These are phyloP conservation scores for Chlorella variabilis DNA, from an alignment of 163 green algal genomes.

Conservation along the genomic window DNA sequence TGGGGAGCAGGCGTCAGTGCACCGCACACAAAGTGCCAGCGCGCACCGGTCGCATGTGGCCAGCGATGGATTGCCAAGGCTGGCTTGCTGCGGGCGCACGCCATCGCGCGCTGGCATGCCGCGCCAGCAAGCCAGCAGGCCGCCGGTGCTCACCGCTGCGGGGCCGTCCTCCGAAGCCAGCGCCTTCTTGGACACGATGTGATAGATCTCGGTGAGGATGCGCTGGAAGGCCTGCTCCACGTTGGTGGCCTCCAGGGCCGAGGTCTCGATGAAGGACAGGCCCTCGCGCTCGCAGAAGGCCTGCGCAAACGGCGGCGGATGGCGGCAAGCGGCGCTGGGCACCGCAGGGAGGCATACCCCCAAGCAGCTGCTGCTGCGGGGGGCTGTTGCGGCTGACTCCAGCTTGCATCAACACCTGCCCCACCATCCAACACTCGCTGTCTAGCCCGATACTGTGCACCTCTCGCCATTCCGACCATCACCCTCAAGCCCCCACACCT, in stretches of 20 bases:
- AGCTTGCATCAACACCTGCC: background rate
- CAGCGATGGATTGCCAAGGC: too few species aligned
- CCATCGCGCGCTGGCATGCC: too few species aligned
- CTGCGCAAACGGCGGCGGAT: slow-evolving; percentile 4
- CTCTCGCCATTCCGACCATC: background rate
- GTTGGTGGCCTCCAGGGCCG: slow-evolving; percentile 96
- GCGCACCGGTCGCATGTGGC: too few species aligned
- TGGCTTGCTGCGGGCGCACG: background rate
- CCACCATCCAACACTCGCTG: too few species aligned
- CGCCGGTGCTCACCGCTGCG: slow-evolving; percentile 22
- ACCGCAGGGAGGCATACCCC: too few species aligned
- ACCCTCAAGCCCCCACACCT: background rate
- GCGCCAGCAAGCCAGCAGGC: too few species aligned
- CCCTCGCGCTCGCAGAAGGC: slow-evolving; percentile 87
- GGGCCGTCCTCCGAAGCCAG: slow-evolving; percentile 53
- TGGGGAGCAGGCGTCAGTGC: too few species aligned
- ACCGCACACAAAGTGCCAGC: too few species aligned
- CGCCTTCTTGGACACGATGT: slow-evolving; percentile 97
- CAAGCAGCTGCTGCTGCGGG: too few species aligned
- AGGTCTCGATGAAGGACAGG: slow-evolving; percentile 98
- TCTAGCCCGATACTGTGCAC: too few species aligned
- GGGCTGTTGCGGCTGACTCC: too few species aligned
- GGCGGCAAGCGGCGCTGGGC: background rate
- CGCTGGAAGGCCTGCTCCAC: slow-evolving; percentile 95
- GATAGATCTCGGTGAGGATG: slow-evolving; percentile 98